phyloP scores from a whole-genome alignment of 31 red algal species.

The Bonnemaisonia californica region DNA sequence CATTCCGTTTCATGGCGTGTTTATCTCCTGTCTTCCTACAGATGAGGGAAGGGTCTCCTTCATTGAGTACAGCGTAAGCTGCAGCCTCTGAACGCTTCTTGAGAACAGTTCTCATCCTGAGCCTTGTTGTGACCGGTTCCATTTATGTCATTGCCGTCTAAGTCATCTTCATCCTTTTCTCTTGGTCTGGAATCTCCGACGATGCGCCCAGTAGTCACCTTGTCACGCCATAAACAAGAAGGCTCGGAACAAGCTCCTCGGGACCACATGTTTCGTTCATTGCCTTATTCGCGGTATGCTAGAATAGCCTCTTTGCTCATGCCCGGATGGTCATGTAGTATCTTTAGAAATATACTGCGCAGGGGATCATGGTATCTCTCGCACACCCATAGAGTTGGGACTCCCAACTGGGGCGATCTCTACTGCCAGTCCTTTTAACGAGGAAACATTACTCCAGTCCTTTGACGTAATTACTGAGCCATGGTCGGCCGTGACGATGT shows the following conservation, averaged over 20 bases:
- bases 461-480: conserved; percentile 7
- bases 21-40: neutral
- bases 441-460: neutral
- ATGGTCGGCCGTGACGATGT: neutral
- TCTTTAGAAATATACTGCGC: too few relatives aligned
- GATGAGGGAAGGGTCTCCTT: neutral
- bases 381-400: conserved; percentile 51
- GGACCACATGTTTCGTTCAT: too few relatives aligned
- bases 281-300: too few relatives aligned
- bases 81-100: neutral
- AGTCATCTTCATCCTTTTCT: too few relatives aligned
- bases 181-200: too few relatives aligned
- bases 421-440: neutral
- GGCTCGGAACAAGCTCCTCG: too few relatives aligned
- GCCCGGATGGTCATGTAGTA: too few relatives aligned
- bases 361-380: conserved; percentile 57
- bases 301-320: too few relatives aligned
- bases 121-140: neutral
- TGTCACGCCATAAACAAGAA: too few relatives aligned
- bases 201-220: too few relatives aligned
- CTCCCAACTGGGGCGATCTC: conserved; percentile 38
- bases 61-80: neutral
- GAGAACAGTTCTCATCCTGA: neutral
- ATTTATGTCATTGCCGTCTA: too few relatives aligned
- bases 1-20: neutral